These are phyloP conservation scores for Talaromyces sp. DNA, from an alignment of 2,329 filamentous ascomycete genomes.

Conservation along the genomic window DNA sequence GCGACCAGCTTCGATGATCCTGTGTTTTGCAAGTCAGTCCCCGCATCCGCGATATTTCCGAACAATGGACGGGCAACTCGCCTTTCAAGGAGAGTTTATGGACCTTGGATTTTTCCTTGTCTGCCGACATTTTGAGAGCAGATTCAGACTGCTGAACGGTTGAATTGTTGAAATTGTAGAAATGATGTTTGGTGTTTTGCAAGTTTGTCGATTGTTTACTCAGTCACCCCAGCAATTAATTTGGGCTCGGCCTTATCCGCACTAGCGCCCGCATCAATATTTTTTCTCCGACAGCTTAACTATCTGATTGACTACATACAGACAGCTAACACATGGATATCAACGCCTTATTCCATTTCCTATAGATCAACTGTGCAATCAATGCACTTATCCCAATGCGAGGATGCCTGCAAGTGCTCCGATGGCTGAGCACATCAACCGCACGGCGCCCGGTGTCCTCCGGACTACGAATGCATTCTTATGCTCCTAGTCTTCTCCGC, in stretches of 20 bases:
- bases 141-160: not conserved
- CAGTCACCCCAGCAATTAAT: conserved; percentile 7
- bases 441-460: conserved; percentile 20
- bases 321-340: not conserved
- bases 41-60: conserved; percentile 8
- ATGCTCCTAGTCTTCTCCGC: conserved; percentile 13
- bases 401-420: conserved; percentile 44
- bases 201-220: conserved; percentile 15
- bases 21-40: conserved; percentile 32
- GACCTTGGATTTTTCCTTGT: conserved; percentile 72
- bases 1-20: conserved; percentile 80
- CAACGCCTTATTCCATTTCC: not conserved
- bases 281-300: not conserved
- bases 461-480: conserved; percentile 20
- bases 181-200: conserved; percentile 2
- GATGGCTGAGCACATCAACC: conserved; percentile 41
- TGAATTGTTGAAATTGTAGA: not conserved
- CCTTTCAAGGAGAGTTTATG: conserved; percentile 74
- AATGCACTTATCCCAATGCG: conserved; percentile 39
- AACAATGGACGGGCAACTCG: conserved; percentile 17
- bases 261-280: not conserved
- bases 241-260: not conserved
- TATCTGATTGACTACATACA: not conserved
- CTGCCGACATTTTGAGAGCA: conserved; percentile 36
- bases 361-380: conserved; percentile 2